phyloP scores from a whole-genome alignment of 441 rosid species.

The Pelargonium australe region DNA sequence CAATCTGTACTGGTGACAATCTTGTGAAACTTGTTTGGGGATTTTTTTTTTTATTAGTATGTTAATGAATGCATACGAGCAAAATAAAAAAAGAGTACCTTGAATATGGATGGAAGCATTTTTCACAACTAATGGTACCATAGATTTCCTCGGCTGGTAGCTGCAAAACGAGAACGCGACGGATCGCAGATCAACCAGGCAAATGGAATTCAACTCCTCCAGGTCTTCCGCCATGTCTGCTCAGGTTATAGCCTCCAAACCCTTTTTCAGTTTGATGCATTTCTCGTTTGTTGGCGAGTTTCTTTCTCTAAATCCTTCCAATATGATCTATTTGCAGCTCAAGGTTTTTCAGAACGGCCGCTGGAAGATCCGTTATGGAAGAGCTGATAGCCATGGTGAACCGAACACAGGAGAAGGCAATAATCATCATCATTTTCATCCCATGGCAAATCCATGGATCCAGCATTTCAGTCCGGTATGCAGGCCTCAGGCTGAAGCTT shows the following conservation, averaged over 20 bases:
- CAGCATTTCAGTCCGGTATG: conserved; percentile 36
- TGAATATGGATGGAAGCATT: too few species aligned
- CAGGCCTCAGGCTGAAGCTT: conserved; percentile 18
- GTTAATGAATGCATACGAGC: too few species aligned
- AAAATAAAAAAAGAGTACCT: too few species aligned
- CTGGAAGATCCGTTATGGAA: conserved; percentile 43
- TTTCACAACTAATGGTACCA: too few species aligned
- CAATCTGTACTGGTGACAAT: too few species aligned
- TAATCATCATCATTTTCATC: conserved; percentile 14
- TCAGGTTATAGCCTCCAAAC: background rate
- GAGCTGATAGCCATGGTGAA: conserved; percentile 24
- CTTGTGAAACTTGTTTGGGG: too few species aligned
- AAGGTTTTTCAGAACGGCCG: conserved; percentile 33
- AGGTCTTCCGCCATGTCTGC: background rate
- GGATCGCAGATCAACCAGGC: background rate
- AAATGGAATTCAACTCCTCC: conserved; percentile 1
- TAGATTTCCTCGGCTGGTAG: background rate
- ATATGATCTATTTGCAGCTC: conserved; percentile 24
- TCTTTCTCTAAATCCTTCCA: background rate
- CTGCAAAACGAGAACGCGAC: background rate
- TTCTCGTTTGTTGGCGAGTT: background rate
- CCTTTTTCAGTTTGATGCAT: background rate
- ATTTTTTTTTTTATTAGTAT: too few species aligned
- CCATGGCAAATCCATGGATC: conserved; percentile 43
- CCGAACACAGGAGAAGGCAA: conserved; percentile 17